phyloP scores from a whole-genome alignment of 805 yeast species.

The Zygosaccharomyces siamensis region DNA sequence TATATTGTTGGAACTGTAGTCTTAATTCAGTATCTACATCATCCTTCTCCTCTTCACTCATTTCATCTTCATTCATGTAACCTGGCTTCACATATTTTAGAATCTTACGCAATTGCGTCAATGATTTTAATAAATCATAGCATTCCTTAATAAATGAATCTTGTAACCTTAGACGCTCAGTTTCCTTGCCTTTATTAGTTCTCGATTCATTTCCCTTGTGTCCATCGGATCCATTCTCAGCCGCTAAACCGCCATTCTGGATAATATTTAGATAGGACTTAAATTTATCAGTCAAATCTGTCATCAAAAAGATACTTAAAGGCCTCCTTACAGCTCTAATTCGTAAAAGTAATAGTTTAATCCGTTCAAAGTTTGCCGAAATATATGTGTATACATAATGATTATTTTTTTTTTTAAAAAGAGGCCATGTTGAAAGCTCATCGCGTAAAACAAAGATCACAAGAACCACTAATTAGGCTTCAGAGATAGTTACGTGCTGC shows the following conservation, averaged over 20 bases:
- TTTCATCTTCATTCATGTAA: slow-evolving; percentile 28
- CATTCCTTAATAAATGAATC: slow-evolving; percentile 34
- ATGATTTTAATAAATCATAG: slow-evolving; percentile 24
- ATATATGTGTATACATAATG: not conserved
- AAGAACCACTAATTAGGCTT: not conserved
- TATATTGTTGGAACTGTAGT: slow-evolving; percentile 46
- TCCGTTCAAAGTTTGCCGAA: no score
- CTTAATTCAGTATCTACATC: slow-evolving; percentile 53
- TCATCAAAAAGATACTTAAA: slow-evolving; percentile 15
- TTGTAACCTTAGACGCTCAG: slow-evolving; percentile 9
- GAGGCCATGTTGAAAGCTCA: not conserved
- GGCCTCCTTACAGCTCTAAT: no score
- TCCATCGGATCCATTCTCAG: not conserved
- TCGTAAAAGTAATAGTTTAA: no score
- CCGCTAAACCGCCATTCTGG: slow-evolving; percentile 12
- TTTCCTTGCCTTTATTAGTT: not conserved
- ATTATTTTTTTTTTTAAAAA: not conserved
- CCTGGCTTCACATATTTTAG: slow-evolving; percentile 25
- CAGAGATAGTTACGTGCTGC: not conserved
- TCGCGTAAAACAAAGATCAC: slow-evolving; percentile 1
- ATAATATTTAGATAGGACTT: slow-evolving; percentile 27
- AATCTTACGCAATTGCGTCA: slow-evolving; percentile 30
- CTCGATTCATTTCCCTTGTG: not conserved
- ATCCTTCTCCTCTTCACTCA: slow-evolving; percentile 48
- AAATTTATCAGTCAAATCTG: slow-evolving; percentile 30